Percentiles rank a stretch among this genome's conserved stretches.
These are phyloP conservation scores for Coemansia sp. DNA, from an alignment of 192 early-diverging fungal genomes.

Conservation along the genomic window DNA sequence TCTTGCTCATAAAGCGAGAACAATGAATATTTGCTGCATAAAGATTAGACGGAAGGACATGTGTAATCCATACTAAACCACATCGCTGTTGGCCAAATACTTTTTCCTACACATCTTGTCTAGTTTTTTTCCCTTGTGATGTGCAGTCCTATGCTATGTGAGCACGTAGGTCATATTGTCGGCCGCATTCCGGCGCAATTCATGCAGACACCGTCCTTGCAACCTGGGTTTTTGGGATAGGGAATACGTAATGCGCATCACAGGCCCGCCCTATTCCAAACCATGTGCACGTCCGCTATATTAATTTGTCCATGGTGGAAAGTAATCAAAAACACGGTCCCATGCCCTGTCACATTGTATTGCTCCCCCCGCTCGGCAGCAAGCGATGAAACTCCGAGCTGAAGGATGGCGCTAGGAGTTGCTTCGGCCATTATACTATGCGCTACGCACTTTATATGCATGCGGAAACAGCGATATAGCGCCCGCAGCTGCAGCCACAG, in stretches of 20 bases:
- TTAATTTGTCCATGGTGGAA: slow-evolving; percentile 8
- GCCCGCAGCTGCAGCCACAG: not conserved
- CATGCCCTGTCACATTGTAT: slow-evolving; percentile 7
- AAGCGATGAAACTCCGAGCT: not conserved
- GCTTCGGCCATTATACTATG: slow-evolving; percentile 10
- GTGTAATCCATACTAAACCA: slow-evolving; percentile 8
- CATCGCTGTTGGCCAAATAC: not conserved
- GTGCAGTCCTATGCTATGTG: slow-evolving; percentile 6
- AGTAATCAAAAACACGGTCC: not conserved
- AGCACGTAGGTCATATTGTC: slow-evolving; percentile 6
- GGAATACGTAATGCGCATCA: not conserved
- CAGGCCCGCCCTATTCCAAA: not conserved
- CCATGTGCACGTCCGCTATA: slow-evolving; percentile 10
- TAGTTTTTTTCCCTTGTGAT: slow-evolving; percentile 1
- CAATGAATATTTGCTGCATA: slow-evolving; percentile 3
- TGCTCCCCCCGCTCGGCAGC: slow-evolving; percentile 8
- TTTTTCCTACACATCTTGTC: not conserved
- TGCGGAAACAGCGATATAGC: slow-evolving; percentile 11
- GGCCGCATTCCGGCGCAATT: slow-evolving; percentile 5
- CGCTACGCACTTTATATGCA: not conserved
- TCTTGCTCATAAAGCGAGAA: slow-evolving; percentile 2
- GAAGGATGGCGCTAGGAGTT: not conserved
- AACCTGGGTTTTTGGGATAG: not conserved
- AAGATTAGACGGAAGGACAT: slow-evolving; percentile 8
- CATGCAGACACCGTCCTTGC: not conserved